Conservation (phyloP, 805 yeast species). For the Hagleromyces aurorensis region DNA sequence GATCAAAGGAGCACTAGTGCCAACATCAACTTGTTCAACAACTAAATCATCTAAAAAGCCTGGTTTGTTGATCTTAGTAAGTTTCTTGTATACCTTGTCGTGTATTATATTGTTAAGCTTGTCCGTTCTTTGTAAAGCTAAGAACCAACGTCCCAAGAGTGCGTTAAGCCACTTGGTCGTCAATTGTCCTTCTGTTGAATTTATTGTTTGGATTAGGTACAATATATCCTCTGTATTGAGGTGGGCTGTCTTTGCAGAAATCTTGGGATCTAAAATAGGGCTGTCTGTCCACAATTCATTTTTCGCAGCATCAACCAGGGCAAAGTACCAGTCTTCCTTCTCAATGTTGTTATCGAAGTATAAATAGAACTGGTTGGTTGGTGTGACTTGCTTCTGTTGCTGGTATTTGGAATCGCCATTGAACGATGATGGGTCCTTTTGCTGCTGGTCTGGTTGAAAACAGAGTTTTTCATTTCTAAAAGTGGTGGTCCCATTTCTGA, state of each 20-base stretch:
- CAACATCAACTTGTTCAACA: slow-evolving; percentile 65
- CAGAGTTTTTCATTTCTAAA: slow-evolving; percentile 2
- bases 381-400: too few relatives aligned
- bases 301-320: slow-evolving; percentile 70
- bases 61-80: slow-evolving; percentile 75
- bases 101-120: slow-evolving; percentile 51
- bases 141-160: slow-evolving; percentile 69
- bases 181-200: slow-evolving; percentile 75
- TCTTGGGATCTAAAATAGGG: slow-evolving; percentile 42
- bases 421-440: slow-evolving; percentile 10
- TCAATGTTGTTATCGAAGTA: slow-evolving; percentile 72
- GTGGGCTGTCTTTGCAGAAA: slow-evolving; percentile 67
- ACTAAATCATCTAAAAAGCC: slow-evolving; percentile 80
- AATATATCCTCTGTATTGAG: slow-evolving; percentile 65
- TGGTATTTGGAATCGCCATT: slow-evolving; percentile 18
- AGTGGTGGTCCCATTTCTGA: slow-evolving; percentile 35
- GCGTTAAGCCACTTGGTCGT: slow-evolving; percentile 91
- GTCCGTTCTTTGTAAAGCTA: slow-evolving; percentile 67
- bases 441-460: slow-evolving; percentile 5
- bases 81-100: slow-evolving; percentile 56
- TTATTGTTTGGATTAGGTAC: slow-evolving; percentile 63
- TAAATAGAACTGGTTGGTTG: slow-evolving; percentile 41
- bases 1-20: slow-evolving; percentile 71
- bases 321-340: slow-evolving; percentile 92
- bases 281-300: slow-evolving; percentile 13